Percentiles rank a stretch among this genome's conserved stretches.
These are phyloP conservation scores for Dillenia turbinata DNA, from an alignment of 164 flowering plant genomes.

Conservation along the genomic window DNA sequence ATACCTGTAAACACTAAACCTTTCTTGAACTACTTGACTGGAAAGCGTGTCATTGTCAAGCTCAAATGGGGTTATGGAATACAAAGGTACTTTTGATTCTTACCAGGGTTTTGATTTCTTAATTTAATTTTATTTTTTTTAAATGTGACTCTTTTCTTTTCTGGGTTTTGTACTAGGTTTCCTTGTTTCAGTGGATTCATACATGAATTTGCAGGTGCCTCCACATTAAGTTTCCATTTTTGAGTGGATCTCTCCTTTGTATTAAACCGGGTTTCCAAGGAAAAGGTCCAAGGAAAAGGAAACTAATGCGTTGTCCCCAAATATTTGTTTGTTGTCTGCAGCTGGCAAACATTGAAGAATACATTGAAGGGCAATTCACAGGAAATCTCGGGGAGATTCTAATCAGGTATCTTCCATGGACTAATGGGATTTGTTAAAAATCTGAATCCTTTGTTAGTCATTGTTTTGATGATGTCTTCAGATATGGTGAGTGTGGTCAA, in stretches of 20 bases:
- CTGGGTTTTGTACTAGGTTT: slow-evolving; percentile 37
- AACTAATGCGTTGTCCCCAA: no score
- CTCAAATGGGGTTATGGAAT: slow-evolving; percentile 98
- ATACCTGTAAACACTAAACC: slow-evolving; percentile 95
- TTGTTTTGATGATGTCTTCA: no score
- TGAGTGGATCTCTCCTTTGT: no score
- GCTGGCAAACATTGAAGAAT: slow-evolving; percentile 92
- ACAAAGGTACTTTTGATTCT: slow-evolving; percentile 51
- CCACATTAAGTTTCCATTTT: not conserved
- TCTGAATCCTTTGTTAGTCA: no score
- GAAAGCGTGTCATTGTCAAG: slow-evolving; percentile 88
- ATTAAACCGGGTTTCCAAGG: no score
- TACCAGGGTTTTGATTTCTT: no score
- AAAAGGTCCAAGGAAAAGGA: no score
- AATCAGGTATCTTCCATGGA: slow-evolving; percentile 53
- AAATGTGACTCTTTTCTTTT: no score
- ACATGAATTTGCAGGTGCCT: slow-evolving; percentile 61
- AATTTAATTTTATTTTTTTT: no score
- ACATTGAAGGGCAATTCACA: slow-evolving; percentile 76
- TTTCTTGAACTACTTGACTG: slow-evolving; percentile 94
- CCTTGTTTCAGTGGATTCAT: slow-evolving; percentile 86
- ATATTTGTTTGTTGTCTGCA: slow-evolving; percentile 21
- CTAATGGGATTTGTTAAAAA: not conserved
- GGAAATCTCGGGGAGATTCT: slow-evolving; percentile 94
- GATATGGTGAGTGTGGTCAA: no score